Evolutionary conservation across 805 yeast genomes (phyloP).

Genomic region (Ascoidea asiatica): DNA sequence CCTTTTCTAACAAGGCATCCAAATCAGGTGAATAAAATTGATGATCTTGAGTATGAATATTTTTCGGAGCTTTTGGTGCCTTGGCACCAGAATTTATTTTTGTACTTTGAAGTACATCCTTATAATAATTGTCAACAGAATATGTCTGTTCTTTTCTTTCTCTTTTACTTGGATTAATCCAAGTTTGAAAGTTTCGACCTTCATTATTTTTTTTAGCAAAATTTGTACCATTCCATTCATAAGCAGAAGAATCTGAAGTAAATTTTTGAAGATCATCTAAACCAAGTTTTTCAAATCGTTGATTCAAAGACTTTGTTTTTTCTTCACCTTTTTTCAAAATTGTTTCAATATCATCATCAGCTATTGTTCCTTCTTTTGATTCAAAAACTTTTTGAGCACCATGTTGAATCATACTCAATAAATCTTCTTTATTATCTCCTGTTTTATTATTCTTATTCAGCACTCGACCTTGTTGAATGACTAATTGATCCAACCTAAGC

Average conservation of each 20-base stretch:
- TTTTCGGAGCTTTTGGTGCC: constrained; percentile 78
- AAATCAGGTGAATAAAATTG: constrained; percentile 80
- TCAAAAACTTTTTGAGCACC: constrained; percentile 61
- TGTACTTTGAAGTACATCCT: constrained; percentile 50
- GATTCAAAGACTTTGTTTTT: constrained; percentile 47
- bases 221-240: constrained; percentile 82
- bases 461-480: constrained; percentile 61
- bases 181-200: constrained; percentile 20
- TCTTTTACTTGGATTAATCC: constrained; percentile 81
- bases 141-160: constrained; percentile 68
- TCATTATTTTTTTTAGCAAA: constrained; percentile 42
- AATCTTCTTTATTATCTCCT: constrained; percentile 50
- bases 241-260: constrained; percentile 55
- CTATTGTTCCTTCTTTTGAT: constrained; percentile 11
- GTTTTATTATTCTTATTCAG: constrained; percentile 18
- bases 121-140: constrained; percentile 76
- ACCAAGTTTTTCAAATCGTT: constrained; percentile 54
- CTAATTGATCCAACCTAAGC: constrained; percentile 65
- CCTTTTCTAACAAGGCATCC: constrained; percentile 65
- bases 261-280: constrained; percentile 70
- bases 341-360: constrained; percentile 23
- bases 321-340: constrained; percentile 46
- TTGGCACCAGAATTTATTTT: constrained; percentile 25
- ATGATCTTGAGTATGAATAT: constrained; percentile 72
- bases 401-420: constrained; percentile 69